Percentiles rank a stretch among this genome's conserved stretches.
Conservation (phyloP, 352 stramenopile species). For the Stramenopiles sp. region DNA sequence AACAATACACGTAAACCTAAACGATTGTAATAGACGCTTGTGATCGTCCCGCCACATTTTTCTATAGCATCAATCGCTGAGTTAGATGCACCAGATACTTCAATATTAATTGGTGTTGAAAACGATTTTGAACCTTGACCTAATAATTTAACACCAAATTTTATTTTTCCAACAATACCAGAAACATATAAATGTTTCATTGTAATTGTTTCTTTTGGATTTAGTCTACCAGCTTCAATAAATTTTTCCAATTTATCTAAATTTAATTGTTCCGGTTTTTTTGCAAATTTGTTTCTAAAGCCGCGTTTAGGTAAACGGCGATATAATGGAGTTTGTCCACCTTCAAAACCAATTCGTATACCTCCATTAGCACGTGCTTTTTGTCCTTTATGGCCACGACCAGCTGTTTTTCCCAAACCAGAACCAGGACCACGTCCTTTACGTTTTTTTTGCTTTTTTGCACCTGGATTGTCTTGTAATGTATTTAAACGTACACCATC, state of each 20-base stretch:
- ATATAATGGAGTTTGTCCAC: slow-evolving; percentile 91
- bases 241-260: slow-evolving; percentile 80
- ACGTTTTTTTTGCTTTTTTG: slow-evolving; percentile 62
- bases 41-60: slow-evolving; percentile 70
- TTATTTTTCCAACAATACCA: slow-evolving; percentile 68
- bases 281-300: slow-evolving; percentile 66
- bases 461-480: slow-evolving; percentile 52
- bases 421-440: slow-evolving; percentile 71
- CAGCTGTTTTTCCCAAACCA: slow-evolving; percentile 78
- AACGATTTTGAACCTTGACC: slow-evolving; percentile 57
- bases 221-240: slow-evolving; percentile 83
- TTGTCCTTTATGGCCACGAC: slow-evolving; percentile 88
- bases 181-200: slow-evolving; percentile 71
- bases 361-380: slow-evolving; percentile 70
- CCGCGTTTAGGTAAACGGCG: slow-evolving; percentile 87
- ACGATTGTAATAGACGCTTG: slow-evolving; percentile 88
- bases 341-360: slow-evolving; percentile 70
- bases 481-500: too few species aligned
- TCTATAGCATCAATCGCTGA: slow-evolving; percentile 84
- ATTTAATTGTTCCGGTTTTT: slow-evolving; percentile 69
- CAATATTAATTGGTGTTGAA: slow-evolving; percentile 66
- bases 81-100: slow-evolving; percentile 77
- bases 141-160: slow-evolving; percentile 85
- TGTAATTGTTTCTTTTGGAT: slow-evolving; percentile 64
- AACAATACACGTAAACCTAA: slow-evolving; percentile 75